Percentiles rank a stretch among this genome's conserved stretches.
phyloP scores from a whole-genome alignment of 2,329 filamentous ascomycete species.

The Dothideomycetidae sp. region DNA sequence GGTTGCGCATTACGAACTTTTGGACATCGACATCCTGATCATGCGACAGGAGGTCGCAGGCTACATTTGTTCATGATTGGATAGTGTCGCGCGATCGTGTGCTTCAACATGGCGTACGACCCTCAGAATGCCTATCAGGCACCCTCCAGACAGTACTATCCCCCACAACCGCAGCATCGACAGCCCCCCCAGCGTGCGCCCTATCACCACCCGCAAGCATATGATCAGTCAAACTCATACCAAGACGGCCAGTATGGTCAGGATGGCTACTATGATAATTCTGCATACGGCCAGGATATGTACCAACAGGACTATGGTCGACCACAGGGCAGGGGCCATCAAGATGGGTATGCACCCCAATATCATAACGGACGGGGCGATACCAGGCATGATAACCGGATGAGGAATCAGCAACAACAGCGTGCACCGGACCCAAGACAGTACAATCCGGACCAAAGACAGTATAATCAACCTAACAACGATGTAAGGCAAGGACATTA shows the following conservation, averaged over 20 bases:
- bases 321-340: background rate
- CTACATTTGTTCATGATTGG: background rate
- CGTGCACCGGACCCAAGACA: background rate
- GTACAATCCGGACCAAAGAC: conserved; percentile 14
- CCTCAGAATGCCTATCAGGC: conserved; percentile 23
- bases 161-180: conserved; percentile 15
- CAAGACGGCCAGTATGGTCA: background rate
- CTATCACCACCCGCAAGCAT: conserved; percentile 15
- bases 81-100: background rate
- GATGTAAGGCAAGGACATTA: conserved; percentile 3
- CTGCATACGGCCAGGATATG: background rate
- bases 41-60: conserved; percentile 1
- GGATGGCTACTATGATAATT: background rate
- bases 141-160: conserved; percentile 23
- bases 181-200: too few species aligned
- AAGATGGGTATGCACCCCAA: conserved; percentile 1
- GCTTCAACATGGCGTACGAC: conserved; percentile 26
- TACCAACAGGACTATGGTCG: background rate
- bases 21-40: background rate
- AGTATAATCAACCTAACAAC: conserved; percentile 10
- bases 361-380: conserved; percentile 7
- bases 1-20: background rate
- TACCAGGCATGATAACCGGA: conserved; percentile 4
- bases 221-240: conserved; percentile 13
- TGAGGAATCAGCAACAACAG: conserved; percentile 3